A percentile compares a stretch with the other conserved stretches of the same genome.
phyloP scores from a whole-genome alignment of 495 filamentous ascomycete genomes.

The Cryomyces minteri region DNA sequence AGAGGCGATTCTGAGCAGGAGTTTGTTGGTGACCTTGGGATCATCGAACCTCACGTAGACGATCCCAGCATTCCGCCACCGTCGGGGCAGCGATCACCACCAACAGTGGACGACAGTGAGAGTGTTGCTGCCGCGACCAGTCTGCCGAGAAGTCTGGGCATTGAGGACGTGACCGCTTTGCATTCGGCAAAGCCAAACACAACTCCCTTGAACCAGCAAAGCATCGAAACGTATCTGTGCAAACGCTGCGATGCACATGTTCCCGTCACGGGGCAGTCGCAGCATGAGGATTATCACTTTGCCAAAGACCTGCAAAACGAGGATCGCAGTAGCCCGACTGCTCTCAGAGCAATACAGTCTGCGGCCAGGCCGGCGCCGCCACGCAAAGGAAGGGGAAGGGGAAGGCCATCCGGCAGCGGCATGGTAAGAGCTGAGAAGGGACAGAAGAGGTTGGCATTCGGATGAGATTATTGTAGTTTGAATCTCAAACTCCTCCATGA shows the following conservation, averaged over 20 bases:
- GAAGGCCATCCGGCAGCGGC: background rate
- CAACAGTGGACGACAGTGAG: background rate
- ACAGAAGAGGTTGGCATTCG: slow-evolving; percentile 20
- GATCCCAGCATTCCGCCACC: slow-evolving; percentile 4
- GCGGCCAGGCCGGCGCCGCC: background rate
- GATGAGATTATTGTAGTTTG: background rate
- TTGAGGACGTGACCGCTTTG: background rate
- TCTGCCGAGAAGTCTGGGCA: background rate
- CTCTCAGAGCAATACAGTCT: background rate
- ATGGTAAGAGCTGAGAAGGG: slow-evolving; percentile 12
- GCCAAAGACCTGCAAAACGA: slow-evolving; percentile 67
- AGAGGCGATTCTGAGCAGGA: background rate
- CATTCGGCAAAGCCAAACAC: background rate
- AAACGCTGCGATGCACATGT: slow-evolving; percentile 42
- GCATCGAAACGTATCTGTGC: slow-evolving; percentile 34
- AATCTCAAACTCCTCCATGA: no score
- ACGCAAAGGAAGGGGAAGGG: background rate
- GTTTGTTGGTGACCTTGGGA: no score
- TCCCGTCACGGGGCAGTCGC: slow-evolving; percentile 36
- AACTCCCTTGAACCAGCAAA: background rate
- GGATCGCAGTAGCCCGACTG: slow-evolving; percentile 1
- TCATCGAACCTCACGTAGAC: no score
- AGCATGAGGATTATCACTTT: slow-evolving; percentile 93
- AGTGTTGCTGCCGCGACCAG: background rate
- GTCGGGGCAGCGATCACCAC: slow-evolving; percentile 5